Evolutionary conservation across 495 filamentous ascomycete species (phyloP).

Genomic region (Aspergillus biplanus): DNA sequence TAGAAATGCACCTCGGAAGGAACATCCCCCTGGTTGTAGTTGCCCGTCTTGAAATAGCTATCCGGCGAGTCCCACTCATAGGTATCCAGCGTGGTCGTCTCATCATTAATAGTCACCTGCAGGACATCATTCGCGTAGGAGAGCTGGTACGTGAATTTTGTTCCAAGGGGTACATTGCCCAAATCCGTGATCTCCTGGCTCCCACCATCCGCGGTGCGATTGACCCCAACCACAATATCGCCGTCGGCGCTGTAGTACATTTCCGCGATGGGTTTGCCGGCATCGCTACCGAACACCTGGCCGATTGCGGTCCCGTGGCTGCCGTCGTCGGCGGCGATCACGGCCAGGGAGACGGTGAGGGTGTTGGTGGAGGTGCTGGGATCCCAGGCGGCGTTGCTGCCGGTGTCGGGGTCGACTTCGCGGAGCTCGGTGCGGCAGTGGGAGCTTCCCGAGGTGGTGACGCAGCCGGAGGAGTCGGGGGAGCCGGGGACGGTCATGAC

Average conservation of each 20-base stretch:
- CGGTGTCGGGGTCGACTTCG: not conserved
- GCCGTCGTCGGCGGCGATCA: not conserved
- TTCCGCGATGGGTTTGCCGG: not conserved
- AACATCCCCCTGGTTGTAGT: not conserved
- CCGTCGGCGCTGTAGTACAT: not conserved
- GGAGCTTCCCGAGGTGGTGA: not conserved
- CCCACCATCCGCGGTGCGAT: not conserved
- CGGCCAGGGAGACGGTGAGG: not conserved
- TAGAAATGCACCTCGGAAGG: not conserved
- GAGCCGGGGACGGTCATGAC: not conserved
- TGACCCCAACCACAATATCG: not conserved
- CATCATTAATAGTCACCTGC: not conserved
- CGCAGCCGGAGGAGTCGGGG: not conserved
- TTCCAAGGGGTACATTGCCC: not conserved
- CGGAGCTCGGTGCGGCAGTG: conserved; percentile 3
- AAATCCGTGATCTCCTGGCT: not conserved
- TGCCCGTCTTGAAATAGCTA: not conserved
- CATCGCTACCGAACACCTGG: not conserved
- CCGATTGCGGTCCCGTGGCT: not conserved
- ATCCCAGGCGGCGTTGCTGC: not conserved
- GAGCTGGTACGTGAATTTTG: not conserved
- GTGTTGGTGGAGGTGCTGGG: not conserved
- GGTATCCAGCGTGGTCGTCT: not conserved
- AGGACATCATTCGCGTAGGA: not conserved
- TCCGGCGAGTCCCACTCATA: not conserved